Base-by-base conservation (phyloP, 495 filamentous ascomycete species). In the Acidiella bohemica region DNA sequence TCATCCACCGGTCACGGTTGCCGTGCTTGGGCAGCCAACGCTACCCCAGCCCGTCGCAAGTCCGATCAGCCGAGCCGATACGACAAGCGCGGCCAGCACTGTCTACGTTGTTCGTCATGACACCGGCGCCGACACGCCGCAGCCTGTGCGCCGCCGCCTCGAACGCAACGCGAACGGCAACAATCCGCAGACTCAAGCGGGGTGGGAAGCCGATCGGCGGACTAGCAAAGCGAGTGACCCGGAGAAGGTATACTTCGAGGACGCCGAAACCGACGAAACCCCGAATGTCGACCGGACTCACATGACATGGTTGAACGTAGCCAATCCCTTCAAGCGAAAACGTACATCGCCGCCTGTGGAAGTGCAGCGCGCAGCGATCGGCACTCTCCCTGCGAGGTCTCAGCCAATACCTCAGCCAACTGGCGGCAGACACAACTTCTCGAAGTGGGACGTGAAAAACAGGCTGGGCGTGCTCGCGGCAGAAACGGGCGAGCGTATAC, bases 41-140 rank as follows among this genome's bases (percentile, higher is more conserved):
- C 72, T 73, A 20, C 80, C 81, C 2, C 66, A 72, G 1, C 67
- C 68, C n/a, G 68, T 69, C 35, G 67, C 72, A 2, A 83, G 82
- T 8, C 81, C 83, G 1, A 60, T 84, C 42, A 87, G 81, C 51
- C 70, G 81, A 40, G 73, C 75, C n/a, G 81, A 92, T 48, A 82
- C 80, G 2, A 72, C 75, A 12, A 81, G 78, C 57, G 75, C 75
- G 12, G 72, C 77, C 31, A 90, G 83, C 58, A 94, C 86, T 2
- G 73, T 90, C 11, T 93, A 94, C 50, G 75, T 79, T 41, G 71
- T 94, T 35, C 75, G 78, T 32, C 86, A 92, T 53, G 80, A 88
- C 45, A 71, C 81, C n/a, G 67, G 78, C 32, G 74, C 47, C 66
- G 36, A 46, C 31, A 33, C 14, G 4, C 39, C 39, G 14, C 49